Evolutionary conservation across 2,329 filamentous ascomycete species (phyloP), one percentile per base, ranked within the genome.

Genomic region (Apiospora aurea): DNA sequence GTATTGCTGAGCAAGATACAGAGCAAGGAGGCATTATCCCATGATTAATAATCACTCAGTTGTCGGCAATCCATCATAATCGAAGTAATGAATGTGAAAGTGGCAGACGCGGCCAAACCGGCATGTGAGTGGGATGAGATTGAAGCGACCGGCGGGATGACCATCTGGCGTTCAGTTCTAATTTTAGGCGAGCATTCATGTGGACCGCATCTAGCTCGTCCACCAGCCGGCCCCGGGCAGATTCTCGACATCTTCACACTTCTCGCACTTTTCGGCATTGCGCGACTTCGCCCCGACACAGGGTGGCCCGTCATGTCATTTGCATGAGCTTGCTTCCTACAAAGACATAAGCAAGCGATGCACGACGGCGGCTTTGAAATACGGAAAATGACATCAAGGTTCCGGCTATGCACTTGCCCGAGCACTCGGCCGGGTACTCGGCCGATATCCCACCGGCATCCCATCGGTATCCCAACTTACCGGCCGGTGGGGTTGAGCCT

Each of bases 381-480:
- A n/a, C 18, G 34, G 34, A 13, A 38, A 21, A 13, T 64, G 34
- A 14, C 34, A 64, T n/a, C 18, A 24, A 64, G 18, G 29, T 14
- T 41, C 4, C 34, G 18, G 3, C 57, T 34, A 14, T 10, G 18
- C 18, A 64, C 18, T 64, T 29, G 8, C 4, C n/a, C 49, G n/a
- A 10, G 8, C 0, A 26, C 44, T 6, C 14, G 14, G 47, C 47
- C 51, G 24, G 13, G 0, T 4, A 57, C 21, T 41, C 57, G 29
- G 34, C 34, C 57, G 57, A 41, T 64, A 64, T 64, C 57, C 57
- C 57, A 64, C 18, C 57, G 57, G 57, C 21, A 64, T 64, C 57
- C 57, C 57, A 41, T 34, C 57, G 57, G 57, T 41, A n/a, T 41
- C 57, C 34, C 34, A 64, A 64, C 18, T 14, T 41, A n/a, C 11